Evolutionary conservation across 192 early-diverging fungal genomes (phyloP), one percentile per base, ranked within the genome.

Genomic region (Ramicandelaber brevisporus): DNA sequence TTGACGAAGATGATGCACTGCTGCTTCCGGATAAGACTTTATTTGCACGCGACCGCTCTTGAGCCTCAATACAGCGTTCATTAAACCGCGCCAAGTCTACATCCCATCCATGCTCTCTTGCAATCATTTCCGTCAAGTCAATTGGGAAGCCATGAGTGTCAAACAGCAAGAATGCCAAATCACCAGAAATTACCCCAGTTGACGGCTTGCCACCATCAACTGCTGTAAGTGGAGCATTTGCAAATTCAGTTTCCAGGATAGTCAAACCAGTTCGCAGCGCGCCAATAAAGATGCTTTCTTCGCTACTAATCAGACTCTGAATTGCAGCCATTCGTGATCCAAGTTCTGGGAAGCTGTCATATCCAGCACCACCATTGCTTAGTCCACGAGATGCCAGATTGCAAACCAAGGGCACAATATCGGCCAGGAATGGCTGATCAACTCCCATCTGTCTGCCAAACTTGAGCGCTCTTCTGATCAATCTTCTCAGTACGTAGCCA

Each of bases 91-190:
- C 27, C 15, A 61, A 27, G 23, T 68, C 55, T 4, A 68, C 53
- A 10, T 36, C 42, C 65, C 65, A 68, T 3, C 61, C 65, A 11
- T 48, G 48, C 27, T 68, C 65, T 10, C 51, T 29, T 10, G 58
- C 57, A 35, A 68, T 63, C 37, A 58, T 38, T 0, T 45, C 28
- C 1, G 54, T 61, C 16, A 68, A 30, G 32, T 68, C 65, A 13
- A 68, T 32, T 1, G 65, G 65, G 31, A 68, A 68, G 2, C 65
- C 65, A 37, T 54, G 63, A 2, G 58, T 64, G 21, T 61, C 58
- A 17, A 61, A 68, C 2, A 68, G 29, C 22, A 55, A 46, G 32
- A 63, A 68, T 0, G 65, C 65, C 23, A 51, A 48, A 0, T 43
- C 33, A 2, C 58, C 41, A 4, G 53, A 52, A 3, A 67, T 50